Conservation (phyloP, 345 rosid species). For the Durio zibethinus region DNA sequence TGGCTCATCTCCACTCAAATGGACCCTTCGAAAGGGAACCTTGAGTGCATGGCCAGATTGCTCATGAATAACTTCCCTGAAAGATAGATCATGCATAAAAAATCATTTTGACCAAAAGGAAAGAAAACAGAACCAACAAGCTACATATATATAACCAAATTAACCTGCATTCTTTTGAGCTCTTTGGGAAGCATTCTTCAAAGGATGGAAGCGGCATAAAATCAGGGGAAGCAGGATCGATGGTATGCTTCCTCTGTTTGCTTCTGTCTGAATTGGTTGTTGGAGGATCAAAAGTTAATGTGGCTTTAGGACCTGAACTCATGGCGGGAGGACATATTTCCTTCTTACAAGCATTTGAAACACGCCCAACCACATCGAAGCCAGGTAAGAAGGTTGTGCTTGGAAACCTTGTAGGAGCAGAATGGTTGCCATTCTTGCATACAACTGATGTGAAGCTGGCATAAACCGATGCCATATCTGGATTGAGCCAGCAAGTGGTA, state of each 20-base stretch:
- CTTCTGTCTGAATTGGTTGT: conserved; percentile 45
- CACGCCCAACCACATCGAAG: conserved; percentile 46
- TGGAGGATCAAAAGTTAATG: conserved; percentile 79
- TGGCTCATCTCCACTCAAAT: conserved; percentile 82
- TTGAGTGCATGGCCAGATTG: conserved; percentile 80
- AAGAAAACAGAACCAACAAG: neutral
- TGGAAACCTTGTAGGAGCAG: conserved; percentile 45
- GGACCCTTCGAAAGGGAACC: conserved; percentile 87
- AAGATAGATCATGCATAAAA: conserved; percentile 18
- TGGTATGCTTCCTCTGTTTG: conserved; percentile 64
- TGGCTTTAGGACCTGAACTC: conserved; percentile 44
- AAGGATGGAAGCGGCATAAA: conserved; percentile 85
- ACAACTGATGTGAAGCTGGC: conserved; percentile 46
- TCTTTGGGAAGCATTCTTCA: conserved; percentile 84
- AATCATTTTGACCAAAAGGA: neutral
- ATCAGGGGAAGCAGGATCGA: conserved; percentile 91
- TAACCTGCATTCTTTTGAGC: conserved; percentile 77
- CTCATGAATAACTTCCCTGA: conserved; percentile 77
- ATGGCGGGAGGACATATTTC: conserved; percentile 25
- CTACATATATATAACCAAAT: neutral
- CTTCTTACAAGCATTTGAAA: conserved; percentile 41
- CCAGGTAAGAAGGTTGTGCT: conserved; percentile 53
- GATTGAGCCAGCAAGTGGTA: neutral
- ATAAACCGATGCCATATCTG: conserved; percentile 71
- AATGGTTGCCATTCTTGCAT: conserved; percentile 52